Percentiles rank a stretch among this genome's conserved stretches.
These are phyloP conservation scores for Nannochloropsis gaditana DNA, from an alignment of 108 stramenopile genomes.

Conservation along the genomic window DNA sequence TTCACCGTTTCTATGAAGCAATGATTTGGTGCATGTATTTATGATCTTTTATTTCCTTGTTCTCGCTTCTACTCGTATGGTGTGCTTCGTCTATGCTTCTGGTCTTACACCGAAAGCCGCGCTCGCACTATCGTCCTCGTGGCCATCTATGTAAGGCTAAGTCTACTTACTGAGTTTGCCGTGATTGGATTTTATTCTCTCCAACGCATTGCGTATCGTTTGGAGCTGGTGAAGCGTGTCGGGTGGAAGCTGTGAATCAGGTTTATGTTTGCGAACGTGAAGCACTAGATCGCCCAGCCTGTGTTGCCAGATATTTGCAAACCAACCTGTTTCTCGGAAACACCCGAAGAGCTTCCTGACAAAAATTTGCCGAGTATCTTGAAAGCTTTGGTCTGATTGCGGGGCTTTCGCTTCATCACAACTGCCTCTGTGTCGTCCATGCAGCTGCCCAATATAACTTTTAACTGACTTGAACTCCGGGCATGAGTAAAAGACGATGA, in stretches of 20 bases:
- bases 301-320: not conserved
- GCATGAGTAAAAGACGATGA: too few species aligned
- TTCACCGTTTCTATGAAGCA: too few species aligned
- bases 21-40: too few species aligned
- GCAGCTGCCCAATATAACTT: not conserved
- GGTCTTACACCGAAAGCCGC: not conserved
- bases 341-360: too few species aligned
- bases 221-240: not conserved
- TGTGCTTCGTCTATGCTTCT: too few species aligned
- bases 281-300: too few species aligned
- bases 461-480: too few species aligned
- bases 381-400: not conserved
- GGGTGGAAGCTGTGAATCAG: not conserved
- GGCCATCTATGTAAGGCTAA: too few species aligned
- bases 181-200: not conserved
- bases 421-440: slow-evolving; percentile 19
- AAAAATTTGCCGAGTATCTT: not conserved
- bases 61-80: too few species aligned
- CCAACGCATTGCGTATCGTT: not conserved
- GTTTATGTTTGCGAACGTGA: not conserved
- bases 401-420: not conserved
- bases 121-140: not conserved
- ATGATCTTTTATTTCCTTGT: too few species aligned
- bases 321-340: not conserved
- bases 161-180: too few species aligned